These are phyloP conservation scores for Aspergillus hiratsukae DNA, from an alignment of 2,329 filamentous ascomycete species.

Conservation along the genomic window DNA sequence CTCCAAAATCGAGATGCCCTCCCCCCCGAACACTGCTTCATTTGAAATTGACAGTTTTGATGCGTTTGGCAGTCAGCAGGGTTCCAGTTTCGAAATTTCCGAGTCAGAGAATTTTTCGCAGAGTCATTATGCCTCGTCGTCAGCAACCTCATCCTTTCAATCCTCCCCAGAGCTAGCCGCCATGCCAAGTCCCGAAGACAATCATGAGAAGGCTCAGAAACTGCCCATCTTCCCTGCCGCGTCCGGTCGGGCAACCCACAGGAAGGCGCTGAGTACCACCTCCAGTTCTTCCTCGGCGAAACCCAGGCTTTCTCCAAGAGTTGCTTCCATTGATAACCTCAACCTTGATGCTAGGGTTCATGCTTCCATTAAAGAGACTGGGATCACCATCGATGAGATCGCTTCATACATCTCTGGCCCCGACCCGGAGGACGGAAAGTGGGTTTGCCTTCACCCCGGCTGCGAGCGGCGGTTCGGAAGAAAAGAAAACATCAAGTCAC, in stretches of 20 bases:
- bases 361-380: constrained; percentile 68
- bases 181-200: constrained; percentile 27
- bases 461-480: constrained; percentile 91
- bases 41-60: constrained; percentile 44
- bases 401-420: constrained; percentile 68
- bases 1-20: constrained; percentile 47
- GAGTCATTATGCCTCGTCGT: constrained; percentile 37
- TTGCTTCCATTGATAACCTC: constrained; percentile 44
- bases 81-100: constrained; percentile 25
- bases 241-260: constrained; percentile 18
- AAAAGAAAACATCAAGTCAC: constrained; percentile 97
- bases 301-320: constrained; percentile 38
- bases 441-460: constrained; percentile 69
- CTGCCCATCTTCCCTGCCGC: constrained; percentile 27
- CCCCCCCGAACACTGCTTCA: constrained; percentile 53
- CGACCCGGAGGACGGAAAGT: constrained; percentile 69
- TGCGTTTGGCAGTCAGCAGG: constrained; percentile 52
- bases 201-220: constrained; percentile 23
- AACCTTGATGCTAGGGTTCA: constrained; percentile 54
- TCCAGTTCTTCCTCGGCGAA: constrained; percentile 27
- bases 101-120: constrained; percentile 31
- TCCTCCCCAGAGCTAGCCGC: constrained; percentile 52
- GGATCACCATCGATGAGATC: constrained; percentile 82
- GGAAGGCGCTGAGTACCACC: constrained; percentile 14
- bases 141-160: constrained; percentile 48